These are phyloP conservation scores for Moesziomyces antarcticus DNA, from an alignment of 1,284 basidiomycete genomes.

Conservation along the genomic window DNA sequence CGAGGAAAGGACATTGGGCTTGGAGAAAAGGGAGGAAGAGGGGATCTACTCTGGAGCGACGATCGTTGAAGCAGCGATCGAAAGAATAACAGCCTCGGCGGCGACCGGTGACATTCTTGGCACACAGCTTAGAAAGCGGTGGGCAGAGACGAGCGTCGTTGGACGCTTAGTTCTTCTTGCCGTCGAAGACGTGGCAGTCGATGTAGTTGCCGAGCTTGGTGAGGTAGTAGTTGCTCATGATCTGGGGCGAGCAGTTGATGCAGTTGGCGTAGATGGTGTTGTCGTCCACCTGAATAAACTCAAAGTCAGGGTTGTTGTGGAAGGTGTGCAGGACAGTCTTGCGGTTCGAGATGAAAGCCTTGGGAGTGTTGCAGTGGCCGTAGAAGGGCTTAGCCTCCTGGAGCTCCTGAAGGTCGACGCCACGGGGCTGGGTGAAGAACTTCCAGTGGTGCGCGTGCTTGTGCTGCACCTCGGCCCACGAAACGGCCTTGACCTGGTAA, in stretches of 20 bases:
- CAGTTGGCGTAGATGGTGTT: slow-evolving; percentile 21
- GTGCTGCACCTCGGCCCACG: slow-evolving; percentile 13
- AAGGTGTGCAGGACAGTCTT: background rate
- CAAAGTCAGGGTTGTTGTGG: background rate
- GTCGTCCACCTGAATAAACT: slow-evolving; percentile 17
- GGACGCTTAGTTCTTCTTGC: no score
- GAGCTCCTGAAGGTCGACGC: slow-evolving; percentile 4
- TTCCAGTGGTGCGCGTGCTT: slow-evolving; percentile 13
- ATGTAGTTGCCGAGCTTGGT: slow-evolving; percentile 8
- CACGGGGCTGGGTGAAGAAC: slow-evolving; percentile 4
- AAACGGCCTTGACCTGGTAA: background rate
- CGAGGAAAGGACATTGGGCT: no score
- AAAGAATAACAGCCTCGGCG: no score
- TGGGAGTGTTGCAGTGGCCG: slow-evolving; percentile 4
- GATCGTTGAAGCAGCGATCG: no score
- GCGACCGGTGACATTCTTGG: no score
- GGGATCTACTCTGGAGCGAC: no score
- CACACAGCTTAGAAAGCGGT: no score
- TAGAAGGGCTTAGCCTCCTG: slow-evolving; percentile 5
- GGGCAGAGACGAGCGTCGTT: no score
- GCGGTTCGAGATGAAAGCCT: background rate
- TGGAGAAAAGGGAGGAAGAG: no score
- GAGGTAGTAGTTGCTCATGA: slow-evolving; percentile 10
- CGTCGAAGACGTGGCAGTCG: slow-evolving; percentile 1
- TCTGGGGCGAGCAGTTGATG: slow-evolving; percentile 13